Evolutionary conservation across 108 stramenopile species (phyloP), one percentile per base, ranked within the genome.

Genomic region (Conticribra weissflogii): DNA sequence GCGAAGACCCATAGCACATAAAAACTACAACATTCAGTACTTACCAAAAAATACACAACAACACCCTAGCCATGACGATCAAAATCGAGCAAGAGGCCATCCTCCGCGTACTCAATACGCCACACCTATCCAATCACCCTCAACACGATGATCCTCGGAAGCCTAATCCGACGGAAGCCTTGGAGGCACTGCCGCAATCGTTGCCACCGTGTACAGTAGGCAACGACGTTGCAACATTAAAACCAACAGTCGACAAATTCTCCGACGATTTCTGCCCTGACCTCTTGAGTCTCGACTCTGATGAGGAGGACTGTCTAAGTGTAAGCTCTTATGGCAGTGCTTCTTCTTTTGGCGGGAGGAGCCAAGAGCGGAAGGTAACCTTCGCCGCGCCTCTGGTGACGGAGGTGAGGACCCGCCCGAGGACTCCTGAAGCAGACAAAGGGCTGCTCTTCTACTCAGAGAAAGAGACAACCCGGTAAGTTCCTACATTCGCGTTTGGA

Each of bases 71-170:
- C 83, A 90, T 87, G 86, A 90, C 85, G 55, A 90, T 87, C 68
- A 80, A 83, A 76, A 75, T 92, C 58, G 86, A 92, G 75, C 83
- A 73, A 76, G 88, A 88, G 65, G 80, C 86, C 57, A 68, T 89
- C 33, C 66, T 83, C 27, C 60, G 66, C 27, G 74, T 87, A 22
- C 45, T 85, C 17, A 78, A 58, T 52, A 61, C 70, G 54, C 47
- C 45, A 50, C 48, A 58, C 21, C 69, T 68, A 59, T 54, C 79
- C 64, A 55, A 74, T 51, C 59, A 53, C 46, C 74, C 60, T 74
- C 67, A 64, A 59, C 32, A 50, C 25, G 29, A 8, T 22, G 52
- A 64, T 56, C 78, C n/a, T 21, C 47, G 22, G 24, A 30, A 9
- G 51, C 52, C 5, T 5, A 25, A 18, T 29, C 28, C 44, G 1